A percentile compares a stretch with the other conserved stretches of the same genome.
Evolutionary conservation across 2,329 filamentous ascomycete species (phyloP).

Genomic region (Calonectria naviculata): DNA sequence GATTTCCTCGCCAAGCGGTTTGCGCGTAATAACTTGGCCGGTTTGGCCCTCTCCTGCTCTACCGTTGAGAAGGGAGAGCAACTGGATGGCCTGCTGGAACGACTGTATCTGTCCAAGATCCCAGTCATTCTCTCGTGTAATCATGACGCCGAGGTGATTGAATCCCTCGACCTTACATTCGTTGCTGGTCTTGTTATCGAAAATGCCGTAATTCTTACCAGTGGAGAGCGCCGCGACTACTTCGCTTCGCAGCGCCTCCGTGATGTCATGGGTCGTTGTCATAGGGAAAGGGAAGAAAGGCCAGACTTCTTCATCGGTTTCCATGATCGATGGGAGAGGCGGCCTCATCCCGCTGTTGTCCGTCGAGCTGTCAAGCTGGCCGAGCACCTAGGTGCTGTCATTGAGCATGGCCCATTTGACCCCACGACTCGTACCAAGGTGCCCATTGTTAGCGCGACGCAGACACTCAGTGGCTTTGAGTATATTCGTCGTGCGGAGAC

Average conservation of each 20-base stretch:
- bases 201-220: conserved; percentile 29
- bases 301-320: conserved; percentile 31
- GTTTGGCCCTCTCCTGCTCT: conserved; percentile 17
- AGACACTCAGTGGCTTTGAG: conserved; percentile 29
- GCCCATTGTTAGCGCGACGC: conserved; percentile 12
- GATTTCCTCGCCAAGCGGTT: conserved; percentile 19
- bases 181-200: conserved; percentile 27
- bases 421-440: neutral
- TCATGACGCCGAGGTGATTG: conserved; percentile 27
- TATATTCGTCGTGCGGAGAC: conserved; percentile 26
- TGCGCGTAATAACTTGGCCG: conserved; percentile 14
- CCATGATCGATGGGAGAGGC: conserved; percentile 23
- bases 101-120: conserved; percentile 12
- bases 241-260: conserved; percentile 25
- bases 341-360: conserved; percentile 23
- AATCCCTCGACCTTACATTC: conserved; percentile 18
- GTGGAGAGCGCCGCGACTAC: conserved; percentile 29
- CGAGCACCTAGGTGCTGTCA: conserved; percentile 31
- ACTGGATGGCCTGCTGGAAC: conserved; percentile 21
- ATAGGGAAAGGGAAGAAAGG: conserved; percentile 24
- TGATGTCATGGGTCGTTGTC: conserved; percentile 25
- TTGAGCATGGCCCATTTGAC: conserved; percentile 29
- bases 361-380: conserved; percentile 32
- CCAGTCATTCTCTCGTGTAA: conserved; percentile 26
- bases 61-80: neutral